These are phyloP conservation scores for Sherardia arvensis DNA, from an alignment of 257 asterid genomes.

Conservation along the genomic window DNA sequence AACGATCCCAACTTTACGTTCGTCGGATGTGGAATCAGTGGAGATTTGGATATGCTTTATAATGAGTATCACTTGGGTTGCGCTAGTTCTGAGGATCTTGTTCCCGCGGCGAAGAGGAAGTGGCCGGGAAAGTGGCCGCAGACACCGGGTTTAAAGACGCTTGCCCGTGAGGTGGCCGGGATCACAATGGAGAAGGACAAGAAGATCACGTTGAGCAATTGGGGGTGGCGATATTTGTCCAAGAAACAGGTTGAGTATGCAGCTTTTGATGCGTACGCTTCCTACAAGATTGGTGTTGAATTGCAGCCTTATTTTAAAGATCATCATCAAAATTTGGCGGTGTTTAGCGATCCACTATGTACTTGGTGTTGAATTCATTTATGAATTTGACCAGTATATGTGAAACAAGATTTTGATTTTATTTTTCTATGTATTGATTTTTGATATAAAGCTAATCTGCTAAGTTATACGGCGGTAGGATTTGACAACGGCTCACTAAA, in stretches of 20 bases:
- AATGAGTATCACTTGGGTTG: neutral
- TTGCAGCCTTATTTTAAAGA: no score
- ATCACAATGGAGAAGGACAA: neutral
- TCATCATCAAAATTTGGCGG: no score
- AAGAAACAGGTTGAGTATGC: neutral
- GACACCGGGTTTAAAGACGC: neutral
- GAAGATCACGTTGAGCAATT: neutral
- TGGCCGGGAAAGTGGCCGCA: neutral
- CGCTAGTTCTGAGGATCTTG: neutral
- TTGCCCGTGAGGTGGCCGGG: neutral
- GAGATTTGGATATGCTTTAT: neutral
- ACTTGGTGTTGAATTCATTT: no score
- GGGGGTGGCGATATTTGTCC: neutral
- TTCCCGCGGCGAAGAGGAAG: neutral
- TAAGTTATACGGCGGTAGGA: no score
- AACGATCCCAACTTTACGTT: neutral
- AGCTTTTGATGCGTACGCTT: neutral
- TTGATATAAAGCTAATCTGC: no score
- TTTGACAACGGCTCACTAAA: no score
- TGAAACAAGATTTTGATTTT: no score
- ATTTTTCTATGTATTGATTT: no score
- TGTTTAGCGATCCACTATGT: no score
- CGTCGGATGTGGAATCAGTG: neutral
- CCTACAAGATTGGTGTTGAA: neutral
- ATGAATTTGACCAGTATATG: no score